Evolutionary conservation across 164 flowering plant species (phyloP).

Genomic region (Platanus orientalis): DNA sequence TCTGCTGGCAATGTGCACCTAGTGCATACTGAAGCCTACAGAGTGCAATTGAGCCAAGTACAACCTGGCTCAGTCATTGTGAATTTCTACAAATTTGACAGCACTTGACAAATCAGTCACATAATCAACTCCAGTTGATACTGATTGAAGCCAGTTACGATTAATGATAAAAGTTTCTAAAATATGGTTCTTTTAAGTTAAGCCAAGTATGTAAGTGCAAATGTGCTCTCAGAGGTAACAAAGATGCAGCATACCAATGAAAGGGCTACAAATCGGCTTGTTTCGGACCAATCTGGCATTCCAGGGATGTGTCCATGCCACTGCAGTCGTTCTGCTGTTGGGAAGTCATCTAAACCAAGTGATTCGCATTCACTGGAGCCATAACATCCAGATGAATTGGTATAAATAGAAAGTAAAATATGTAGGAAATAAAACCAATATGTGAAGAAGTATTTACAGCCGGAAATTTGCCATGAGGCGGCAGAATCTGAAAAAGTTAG

Average conservation of each 20-base stretch:
- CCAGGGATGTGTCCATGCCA: constrained; percentile 86
- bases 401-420: not conserved
- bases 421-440: not conserved
- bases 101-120: not conserved
- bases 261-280: constrained; percentile 83
- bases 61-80: no score
- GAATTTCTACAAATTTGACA: no score
- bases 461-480: constrained; percentile 73
- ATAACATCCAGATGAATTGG: constrained; percentile 1
- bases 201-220: not conserved
- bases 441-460: constrained; percentile 32
- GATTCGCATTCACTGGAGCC: constrained; percentile 77
- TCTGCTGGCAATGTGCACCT: no score
- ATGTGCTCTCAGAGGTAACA: not conserved
- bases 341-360: constrained; percentile 76
- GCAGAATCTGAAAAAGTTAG: constrained; percentile 87
- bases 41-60: no score
- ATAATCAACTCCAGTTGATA: not conserved
- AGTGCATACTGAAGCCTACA: no score
- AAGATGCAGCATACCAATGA: constrained; percentile 50
- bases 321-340: constrained; percentile 76
- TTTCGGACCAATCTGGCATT: constrained; percentile 80
- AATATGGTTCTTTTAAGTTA: not conserved
- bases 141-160: not conserved
- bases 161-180: constrained; percentile 1